Conservation (phyloP, 495 filamentous ascomycete species). For the Tuber indicum region DNA sequence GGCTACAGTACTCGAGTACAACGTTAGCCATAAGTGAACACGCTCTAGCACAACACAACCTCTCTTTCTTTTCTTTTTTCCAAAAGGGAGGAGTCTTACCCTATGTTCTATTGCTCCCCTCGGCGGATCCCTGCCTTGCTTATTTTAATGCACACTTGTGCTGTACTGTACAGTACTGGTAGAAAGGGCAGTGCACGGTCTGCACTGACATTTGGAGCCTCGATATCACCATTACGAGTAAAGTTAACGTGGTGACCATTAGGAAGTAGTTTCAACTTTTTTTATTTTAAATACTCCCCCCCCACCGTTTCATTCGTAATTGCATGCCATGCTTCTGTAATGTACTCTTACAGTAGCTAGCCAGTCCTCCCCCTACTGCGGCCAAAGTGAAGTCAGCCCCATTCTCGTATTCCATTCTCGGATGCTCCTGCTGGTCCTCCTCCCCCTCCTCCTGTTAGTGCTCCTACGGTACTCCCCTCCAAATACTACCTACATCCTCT, state of each 20-base stretch:
- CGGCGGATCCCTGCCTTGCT: too few species aligned
- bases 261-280: not conserved
- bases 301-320: not conserved
- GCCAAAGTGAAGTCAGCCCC: not conserved
- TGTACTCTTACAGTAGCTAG: not conserved
- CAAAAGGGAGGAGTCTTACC: too few species aligned
- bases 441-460: not conserved
- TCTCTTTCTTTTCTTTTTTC: too few species aligned
- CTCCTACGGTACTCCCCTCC: not conserved
- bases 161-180: too few species aligned
- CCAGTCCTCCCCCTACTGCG: not conserved
- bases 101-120: too few species aligned
- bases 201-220: not conserved
- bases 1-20: too few species aligned
- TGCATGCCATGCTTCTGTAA: not conserved
- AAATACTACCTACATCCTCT: not conserved
- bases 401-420: not conserved
- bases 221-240: not conserved
- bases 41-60: too few species aligned
- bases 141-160: too few species aligned
- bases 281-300: not conserved
- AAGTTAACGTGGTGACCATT: not conserved
- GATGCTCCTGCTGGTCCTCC: not conserved
- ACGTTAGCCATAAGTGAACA: too few species aligned
- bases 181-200: too few species aligned